These are phyloP conservation scores for Trametes meyenii DNA, from an alignment of 768 basidiomycete genomes.

Conservation along the genomic window DNA sequence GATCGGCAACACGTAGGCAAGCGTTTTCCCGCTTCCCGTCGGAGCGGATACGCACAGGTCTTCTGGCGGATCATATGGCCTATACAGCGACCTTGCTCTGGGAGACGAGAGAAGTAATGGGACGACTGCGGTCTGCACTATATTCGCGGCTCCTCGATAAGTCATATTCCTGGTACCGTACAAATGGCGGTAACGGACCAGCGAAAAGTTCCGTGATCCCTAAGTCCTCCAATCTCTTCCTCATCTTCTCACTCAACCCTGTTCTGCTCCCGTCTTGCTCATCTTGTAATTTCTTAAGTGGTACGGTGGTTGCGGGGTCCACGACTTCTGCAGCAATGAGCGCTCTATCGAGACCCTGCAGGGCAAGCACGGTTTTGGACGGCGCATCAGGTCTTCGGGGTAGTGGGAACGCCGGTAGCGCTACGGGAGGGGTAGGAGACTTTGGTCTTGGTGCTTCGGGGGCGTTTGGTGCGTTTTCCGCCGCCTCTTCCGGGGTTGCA, in stretches of 20 bases:
- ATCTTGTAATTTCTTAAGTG: constrained; percentile 45
- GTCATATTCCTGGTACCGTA: not conserved
- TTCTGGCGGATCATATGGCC: constrained; percentile 63
- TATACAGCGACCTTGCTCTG: constrained; percentile 54
- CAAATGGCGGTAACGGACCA: constrained; percentile 50
- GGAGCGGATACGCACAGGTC: constrained; percentile 96
- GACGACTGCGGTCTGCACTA: constrained; percentile 88
- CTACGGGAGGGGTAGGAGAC: constrained; percentile 35
- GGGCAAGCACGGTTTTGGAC: constrained; percentile 66
- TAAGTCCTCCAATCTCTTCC: constrained; percentile 66
- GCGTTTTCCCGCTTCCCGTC: constrained; percentile 96
- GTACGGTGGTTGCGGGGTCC: constrained; percentile 49
- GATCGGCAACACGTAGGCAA: constrained; percentile 94
- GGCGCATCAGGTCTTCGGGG: constrained; percentile 70
- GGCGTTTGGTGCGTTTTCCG: not conserved
- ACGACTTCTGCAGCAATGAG: constrained; percentile 72
- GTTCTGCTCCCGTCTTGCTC: constrained; percentile 46
- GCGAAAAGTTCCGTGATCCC: constrained; percentile 90
- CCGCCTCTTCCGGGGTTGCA: not conserved
- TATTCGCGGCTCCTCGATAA: constrained; percentile 1
- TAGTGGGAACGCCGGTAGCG: constrained; percentile 70
- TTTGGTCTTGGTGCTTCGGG: constrained; percentile 8
- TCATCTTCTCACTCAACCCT: constrained; percentile 60
- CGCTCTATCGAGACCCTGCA: constrained; percentile 79
- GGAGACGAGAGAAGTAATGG: constrained; percentile 69